Evolutionary conservation across 495 filamentous ascomycete genomes (phyloP).

Genomic region (Trichoderma parareesei): DNA sequence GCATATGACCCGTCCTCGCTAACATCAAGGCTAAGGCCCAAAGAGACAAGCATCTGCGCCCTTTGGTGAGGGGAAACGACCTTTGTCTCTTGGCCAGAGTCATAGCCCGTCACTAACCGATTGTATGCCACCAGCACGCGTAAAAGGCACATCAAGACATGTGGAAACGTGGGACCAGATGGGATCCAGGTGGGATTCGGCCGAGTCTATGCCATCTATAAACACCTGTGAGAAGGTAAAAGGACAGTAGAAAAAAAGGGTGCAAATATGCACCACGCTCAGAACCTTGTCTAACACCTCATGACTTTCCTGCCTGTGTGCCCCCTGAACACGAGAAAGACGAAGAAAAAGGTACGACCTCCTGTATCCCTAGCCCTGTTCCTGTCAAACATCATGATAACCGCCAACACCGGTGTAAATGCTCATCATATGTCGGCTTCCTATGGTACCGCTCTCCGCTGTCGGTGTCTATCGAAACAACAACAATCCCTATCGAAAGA

Average conservation of each 20-base stretch:
- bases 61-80: background rate
- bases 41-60: background rate
- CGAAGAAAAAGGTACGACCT: background rate
- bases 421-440: slow-evolving; percentile 7
- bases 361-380: background rate
- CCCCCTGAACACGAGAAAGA: background rate
- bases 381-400: background rate
- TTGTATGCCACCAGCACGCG: no score
- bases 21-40: background rate
- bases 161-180: no score
- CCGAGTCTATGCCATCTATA: background rate
- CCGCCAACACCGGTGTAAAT: slow-evolving; percentile 6
- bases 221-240: background rate
- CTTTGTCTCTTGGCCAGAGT: background rate
- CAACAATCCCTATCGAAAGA: background rate
- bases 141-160: no score
- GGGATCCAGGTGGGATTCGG: background rate
- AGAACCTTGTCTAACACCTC: background rate
- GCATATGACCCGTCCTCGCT: background rate
- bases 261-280: background rate
- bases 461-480: background rate
- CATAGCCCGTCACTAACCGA: background rate
- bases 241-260: background rate
- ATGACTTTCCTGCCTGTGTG: background rate
- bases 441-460: background rate